phyloP scores from a whole-genome alignment of 257 asterid genomes.

The Galeopsis tetrahit region DNA sequence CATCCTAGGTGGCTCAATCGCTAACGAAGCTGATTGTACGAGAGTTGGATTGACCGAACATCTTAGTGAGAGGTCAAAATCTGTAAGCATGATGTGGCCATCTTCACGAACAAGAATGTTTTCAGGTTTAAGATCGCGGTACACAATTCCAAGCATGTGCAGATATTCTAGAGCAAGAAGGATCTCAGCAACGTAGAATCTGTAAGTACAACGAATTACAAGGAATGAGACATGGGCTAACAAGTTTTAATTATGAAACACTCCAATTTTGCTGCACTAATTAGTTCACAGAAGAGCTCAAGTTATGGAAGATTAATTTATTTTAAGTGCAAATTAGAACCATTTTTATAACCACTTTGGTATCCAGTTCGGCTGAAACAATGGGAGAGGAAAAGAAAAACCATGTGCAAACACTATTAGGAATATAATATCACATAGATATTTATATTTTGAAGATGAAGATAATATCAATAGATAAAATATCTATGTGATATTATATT shows the following conservation, averaged over 20 bases:
- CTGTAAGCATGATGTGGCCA: slow-evolving; percentile 86
- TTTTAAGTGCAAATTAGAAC: neutral
- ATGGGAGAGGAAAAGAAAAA: neutral
- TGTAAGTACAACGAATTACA: slow-evolving; percentile 37
- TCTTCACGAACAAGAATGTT: slow-evolving; percentile 75
- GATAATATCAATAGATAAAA: too few relatives aligned
- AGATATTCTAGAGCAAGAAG: slow-evolving; percentile 78
- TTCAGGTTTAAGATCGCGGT: slow-evolving; percentile 79
- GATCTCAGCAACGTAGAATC: slow-evolving; percentile 79
- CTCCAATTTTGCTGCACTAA: neutral
- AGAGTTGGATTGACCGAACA: slow-evolving; percentile 71
- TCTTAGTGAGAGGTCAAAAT: slow-evolving; percentile 74
- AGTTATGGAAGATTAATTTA: neutral
- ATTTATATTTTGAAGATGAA: too few relatives aligned
- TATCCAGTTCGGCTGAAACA: neutral
- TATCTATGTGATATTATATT: too few relatives aligned
- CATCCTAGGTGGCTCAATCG: slow-evolving; percentile 58
- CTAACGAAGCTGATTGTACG: slow-evolving; percentile 45
- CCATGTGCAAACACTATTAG: too few relatives aligned
- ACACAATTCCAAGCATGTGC: slow-evolving; percentile 82
- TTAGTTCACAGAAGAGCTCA: too few relatives aligned
- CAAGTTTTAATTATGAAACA: neutral
- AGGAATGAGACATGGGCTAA: neutral
- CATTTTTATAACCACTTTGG: neutral
- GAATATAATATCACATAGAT: too few relatives aligned